Evolutionary conservation across 257 asterid species (phyloP), one percentile per base, ranked within the genome.

Genomic region (Dorcoceras hygrometricum): DNA sequence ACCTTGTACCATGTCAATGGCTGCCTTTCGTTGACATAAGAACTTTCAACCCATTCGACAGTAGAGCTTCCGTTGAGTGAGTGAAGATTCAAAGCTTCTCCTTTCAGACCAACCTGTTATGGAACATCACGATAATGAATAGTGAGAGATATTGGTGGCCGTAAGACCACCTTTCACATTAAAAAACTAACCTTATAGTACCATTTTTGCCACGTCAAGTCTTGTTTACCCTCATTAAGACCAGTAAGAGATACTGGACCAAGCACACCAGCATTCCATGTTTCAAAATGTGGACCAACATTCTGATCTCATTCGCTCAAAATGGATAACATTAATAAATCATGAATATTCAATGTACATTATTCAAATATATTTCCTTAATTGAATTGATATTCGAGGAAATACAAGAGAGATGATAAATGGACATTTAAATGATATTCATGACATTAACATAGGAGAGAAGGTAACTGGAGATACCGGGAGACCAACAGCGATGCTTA

Each of bases 1-100:
- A 87, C 96, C 95, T 90, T 87, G 78, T 82, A 83, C 97, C 97
- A 90, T 64, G 62, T 77, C 74, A 87, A 66, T 31, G 91, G 88
- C 62, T 63, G 91, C 28, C 63, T 81, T 69, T 71, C 78, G 64
- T 71, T 50, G 27, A 74, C 64, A 19, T 77, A 65, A 27, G 83
- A 73, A 10, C 61, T 77, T 16, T 63, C 79, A n/a, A 72, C 29
- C 97, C 97, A 90, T 60, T 86, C 89, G 8, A 78, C 85, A 0
- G 87, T 75, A 5, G 84, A 75, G 16, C 59, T 84, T 29, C 72
- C 77, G 7, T 74, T 67, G n/a, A 79, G 86, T 23, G 86, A 78
- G 34, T 64, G 79, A 68, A 85, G 69, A 73, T 83, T 80, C 76
- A 81, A 75, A 16, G 73, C 54, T 67, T 87, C 95, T 26, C 91